Conservation (phyloP, 352 stramenopile species). For the Plasmopara viticola region DNA sequence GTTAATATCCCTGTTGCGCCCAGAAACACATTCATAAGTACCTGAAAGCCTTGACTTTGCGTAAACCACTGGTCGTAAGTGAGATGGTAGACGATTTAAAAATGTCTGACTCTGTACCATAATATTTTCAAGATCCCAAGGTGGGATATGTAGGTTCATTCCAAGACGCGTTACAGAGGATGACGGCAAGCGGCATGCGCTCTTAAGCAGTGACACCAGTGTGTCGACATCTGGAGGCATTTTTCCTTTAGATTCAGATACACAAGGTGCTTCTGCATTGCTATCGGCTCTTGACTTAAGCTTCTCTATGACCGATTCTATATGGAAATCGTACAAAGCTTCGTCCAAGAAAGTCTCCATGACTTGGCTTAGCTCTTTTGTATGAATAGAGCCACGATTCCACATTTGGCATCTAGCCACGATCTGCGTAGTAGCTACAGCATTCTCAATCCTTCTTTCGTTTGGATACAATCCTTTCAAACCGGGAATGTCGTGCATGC, state of each 20-base stretch:
- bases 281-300: conserved; percentile 7
- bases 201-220: conserved; percentile 48
- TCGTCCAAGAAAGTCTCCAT: conserved; percentile 71
- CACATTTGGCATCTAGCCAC: conserved; percentile 61
- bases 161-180: conserved; percentile 55
- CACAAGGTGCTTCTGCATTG: conserved; percentile 5
- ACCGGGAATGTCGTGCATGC: conserved; percentile 22
- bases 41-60: conserved; percentile 26
- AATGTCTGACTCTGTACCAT: conserved; percentile 47
- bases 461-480: conserved; percentile 17
- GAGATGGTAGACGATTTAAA: conserved; percentile 44
- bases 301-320: conserved; percentile 49
- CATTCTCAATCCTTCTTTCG: not conserved
- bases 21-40: conserved; percentile 22
- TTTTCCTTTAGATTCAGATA: conserved; percentile 5
- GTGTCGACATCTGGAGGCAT: conserved; percentile 28
- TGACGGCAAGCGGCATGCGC: conserved; percentile 34
- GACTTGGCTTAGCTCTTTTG: conserved; percentile 41
- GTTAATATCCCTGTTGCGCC: conserved; percentile 6
- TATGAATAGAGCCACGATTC: conserved; percentile 62
- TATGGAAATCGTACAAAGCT: conserved; percentile 72
- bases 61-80: conserved; percentile 44
- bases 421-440: conserved; percentile 13
- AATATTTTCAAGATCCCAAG: conserved; percentile 58
- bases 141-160: conserved; percentile 35